Evolutionary conservation across 179 eudicot species (phyloP).

Genomic region (Corrigiola litoralis): DNA sequence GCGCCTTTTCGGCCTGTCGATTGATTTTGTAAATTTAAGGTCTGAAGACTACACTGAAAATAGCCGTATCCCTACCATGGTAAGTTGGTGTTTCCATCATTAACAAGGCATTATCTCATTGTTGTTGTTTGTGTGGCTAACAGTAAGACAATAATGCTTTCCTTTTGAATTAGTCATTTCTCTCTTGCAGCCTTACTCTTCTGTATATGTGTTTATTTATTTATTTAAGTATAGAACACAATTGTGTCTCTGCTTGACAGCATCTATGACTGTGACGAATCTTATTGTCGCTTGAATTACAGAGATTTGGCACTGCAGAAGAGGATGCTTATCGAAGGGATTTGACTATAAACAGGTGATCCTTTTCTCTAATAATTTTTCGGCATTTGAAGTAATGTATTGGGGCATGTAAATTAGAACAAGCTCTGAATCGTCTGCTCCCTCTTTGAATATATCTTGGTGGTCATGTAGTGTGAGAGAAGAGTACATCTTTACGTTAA

Average conservation of each 20-base stretch:
- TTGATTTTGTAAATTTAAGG: constrained; percentile 93
- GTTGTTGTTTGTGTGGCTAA: not conserved
- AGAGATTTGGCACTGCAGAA: constrained; percentile 92
- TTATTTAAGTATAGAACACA: not conserved
- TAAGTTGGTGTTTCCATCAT: constrained; percentile 15
- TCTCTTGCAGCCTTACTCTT: not conserved
- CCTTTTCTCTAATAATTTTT: not conserved
- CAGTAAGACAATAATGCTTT: too few species aligned
- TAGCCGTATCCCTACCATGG: constrained; percentile 98
- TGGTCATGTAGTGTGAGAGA: not conserved
- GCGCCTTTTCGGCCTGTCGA: constrained; percentile 79
- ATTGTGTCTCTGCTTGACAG: not conserved
- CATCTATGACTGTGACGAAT: not conserved
- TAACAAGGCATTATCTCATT: not conserved
- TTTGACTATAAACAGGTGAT: constrained; percentile 91
- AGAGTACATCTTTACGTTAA: not conserved
- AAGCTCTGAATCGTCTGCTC: not conserved
- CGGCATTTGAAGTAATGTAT: not conserved
- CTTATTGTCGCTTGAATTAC: constrained; percentile 19
- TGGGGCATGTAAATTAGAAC: not conserved
- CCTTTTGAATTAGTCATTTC: too few species aligned
- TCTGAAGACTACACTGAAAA: constrained; percentile 86
- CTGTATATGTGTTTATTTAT: not conserved
- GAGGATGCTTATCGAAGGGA: constrained; percentile 98
- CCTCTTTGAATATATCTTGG: not conserved